These are phyloP conservation scores for Candida morakotiae DNA, from an alignment of 805 yeast species.

Conservation along the genomic window DNA sequence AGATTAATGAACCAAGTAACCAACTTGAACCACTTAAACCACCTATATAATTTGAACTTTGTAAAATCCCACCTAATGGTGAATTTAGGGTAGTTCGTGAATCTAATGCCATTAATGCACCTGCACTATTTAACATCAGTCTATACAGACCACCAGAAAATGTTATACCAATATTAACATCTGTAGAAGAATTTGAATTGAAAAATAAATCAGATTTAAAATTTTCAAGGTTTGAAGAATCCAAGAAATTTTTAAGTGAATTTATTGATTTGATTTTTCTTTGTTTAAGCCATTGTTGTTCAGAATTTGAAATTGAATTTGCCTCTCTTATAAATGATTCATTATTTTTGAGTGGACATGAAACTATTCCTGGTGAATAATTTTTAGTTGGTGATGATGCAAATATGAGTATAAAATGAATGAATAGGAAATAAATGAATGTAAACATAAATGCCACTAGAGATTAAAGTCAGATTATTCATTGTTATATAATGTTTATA, in stretches of 20 bases:
- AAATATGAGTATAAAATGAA: neutral
- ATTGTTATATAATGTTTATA: too few species aligned
- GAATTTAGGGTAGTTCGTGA: conserved; percentile 51
- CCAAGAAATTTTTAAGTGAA: conserved; percentile 21
- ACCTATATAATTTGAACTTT: conserved; percentile 63
- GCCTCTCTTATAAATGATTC: conserved; percentile 23
- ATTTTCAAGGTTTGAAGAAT: conserved; percentile 20
- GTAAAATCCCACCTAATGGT: conserved; percentile 73
- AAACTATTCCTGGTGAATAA: conserved; percentile 29
- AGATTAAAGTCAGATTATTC: too few species aligned
- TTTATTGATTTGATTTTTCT: conserved; percentile 19
- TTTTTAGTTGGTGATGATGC: conserved; percentile 52
- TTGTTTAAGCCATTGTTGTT: conserved; percentile 21
- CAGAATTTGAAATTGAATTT: conserved; percentile 18
- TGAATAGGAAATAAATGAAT: neutral
- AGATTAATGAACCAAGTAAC: conserved; percentile 60
- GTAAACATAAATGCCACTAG: too few species aligned
- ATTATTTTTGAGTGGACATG: conserved; percentile 24
- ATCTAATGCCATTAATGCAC: conserved; percentile 75
- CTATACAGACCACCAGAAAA: conserved; percentile 40
- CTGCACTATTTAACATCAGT: conserved; percentile 71
- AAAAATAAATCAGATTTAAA: conserved; percentile 19
- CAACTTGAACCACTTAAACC: conserved; percentile 74
- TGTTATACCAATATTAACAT: conserved; percentile 29
- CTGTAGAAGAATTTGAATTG: conserved; percentile 17